Evolutionary conservation across 176 grass and related monocot genomes (phyloP).

Genomic region (Lolium perenne): DNA sequence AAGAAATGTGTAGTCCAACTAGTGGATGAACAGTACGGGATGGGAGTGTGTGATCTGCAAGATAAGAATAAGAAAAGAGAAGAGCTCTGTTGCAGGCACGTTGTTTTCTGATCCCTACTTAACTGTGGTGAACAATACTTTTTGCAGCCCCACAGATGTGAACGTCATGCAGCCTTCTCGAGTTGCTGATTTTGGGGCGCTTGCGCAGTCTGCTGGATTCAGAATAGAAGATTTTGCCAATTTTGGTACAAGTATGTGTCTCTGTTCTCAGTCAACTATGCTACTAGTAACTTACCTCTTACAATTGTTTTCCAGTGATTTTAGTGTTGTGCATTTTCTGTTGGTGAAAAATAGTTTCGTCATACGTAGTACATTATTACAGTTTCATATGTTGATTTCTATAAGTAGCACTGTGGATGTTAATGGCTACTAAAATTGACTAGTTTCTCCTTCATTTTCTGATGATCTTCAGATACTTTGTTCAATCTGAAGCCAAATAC

Average conservation of each 20-base stretch:
- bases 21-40: conserved; percentile 1
- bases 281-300: not conserved
- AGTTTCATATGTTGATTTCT: conserved; percentile 10
- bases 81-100: not conserved
- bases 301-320: not conserved
- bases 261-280: conserved; percentile 28
- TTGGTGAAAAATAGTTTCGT: conserved; percentile 23
- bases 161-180: conserved; percentile 67
- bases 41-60: not conserved
- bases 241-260: conserved; percentile 62
- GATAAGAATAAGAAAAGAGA: not conserved
- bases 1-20: not conserved
- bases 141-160: conserved; percentile 54
- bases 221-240: conserved; percentile 66
- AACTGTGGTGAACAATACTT: conserved; percentile 1
- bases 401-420: not conserved
- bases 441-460: conserved; percentile 5
- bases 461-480: conserved; percentile 57
- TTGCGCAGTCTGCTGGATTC: conserved; percentile 68
- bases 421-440: conserved; percentile 27
- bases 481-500: conserved; percentile 67
- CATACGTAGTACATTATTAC: not conserved
- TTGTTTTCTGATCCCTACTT: conserved; percentile 26
- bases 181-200: conserved; percentile 61
- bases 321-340: not conserved